These are phyloP conservation scores for Eremothecium coryli DNA, from an alignment of 1,139 yeast species.

Conservation along the genomic window DNA sequence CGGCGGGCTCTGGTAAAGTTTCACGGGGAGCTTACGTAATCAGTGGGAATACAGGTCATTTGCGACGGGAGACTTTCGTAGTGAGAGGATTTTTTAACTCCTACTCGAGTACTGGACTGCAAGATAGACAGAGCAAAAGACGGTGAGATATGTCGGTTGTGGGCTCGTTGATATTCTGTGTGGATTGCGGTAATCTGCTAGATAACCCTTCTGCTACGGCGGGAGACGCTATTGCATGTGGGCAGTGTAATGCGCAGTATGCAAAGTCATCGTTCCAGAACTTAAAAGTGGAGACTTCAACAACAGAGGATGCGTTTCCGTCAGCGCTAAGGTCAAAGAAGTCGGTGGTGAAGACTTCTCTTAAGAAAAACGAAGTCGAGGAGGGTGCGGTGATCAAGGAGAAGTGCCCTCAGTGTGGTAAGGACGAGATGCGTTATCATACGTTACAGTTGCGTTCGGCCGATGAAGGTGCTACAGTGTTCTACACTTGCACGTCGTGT, in stretches of 20 bases:
- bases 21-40: too few relatives aligned
- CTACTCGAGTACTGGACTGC: too few relatives aligned
- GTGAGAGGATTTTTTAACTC: too few relatives aligned
- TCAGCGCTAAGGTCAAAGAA: slow-evolving; percentile 70
- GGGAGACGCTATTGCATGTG: slow-evolving; percentile 48
- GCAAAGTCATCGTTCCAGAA: slow-evolving; percentile 52
- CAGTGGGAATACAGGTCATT: too few relatives aligned
- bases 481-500: slow-evolving; percentile 90
- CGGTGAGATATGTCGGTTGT: slow-evolving; percentile 92
- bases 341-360: slow-evolving; percentile 80
- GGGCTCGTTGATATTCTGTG: slow-evolving; percentile 88
- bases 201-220: slow-evolving; percentile 47
- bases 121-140: too few relatives aligned
- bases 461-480: slow-evolving; percentile 96
- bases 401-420: slow-evolving; percentile 94
- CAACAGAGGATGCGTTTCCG: slow-evolving; percentile 86
- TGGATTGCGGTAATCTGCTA: slow-evolving; percentile 84
- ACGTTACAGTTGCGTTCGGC: slow-evolving; percentile 94
- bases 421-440: slow-evolving; percentile 96
- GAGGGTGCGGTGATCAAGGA: slow-evolving; percentile 96
- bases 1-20: too few relatives aligned
- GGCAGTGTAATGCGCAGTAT: slow-evolving; percentile 59
- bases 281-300: slow-evolving; percentile 75
- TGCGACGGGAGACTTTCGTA: too few relatives aligned
- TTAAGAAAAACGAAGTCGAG: slow-evolving; percentile 68